phyloP scores from a whole-genome alignment of 2,329 filamentous ascomycete species.

The Alternaria brassicae region DNA sequence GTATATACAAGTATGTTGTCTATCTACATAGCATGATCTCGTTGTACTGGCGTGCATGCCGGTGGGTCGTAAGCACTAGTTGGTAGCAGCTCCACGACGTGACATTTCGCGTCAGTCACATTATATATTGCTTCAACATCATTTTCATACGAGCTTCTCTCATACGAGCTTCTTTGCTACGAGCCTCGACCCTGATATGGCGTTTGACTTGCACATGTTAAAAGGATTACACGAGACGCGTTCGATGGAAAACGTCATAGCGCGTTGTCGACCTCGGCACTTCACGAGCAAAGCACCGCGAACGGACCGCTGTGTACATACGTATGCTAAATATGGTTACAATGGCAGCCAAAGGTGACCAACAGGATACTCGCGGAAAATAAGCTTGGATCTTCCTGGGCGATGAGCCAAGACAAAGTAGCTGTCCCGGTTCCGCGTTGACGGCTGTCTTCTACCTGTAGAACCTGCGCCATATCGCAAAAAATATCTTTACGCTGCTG shows the following conservation, averaged over 20 bases:
- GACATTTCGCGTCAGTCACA: neutral
- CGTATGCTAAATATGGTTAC: neutral
- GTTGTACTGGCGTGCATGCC: neutral
- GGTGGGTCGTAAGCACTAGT: neutral
- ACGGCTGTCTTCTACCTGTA: conserved; percentile 3
- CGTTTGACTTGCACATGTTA: neutral
- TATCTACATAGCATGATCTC: neutral
- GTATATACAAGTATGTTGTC: neutral
- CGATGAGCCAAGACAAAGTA: neutral
- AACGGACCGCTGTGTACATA: conserved; percentile 1
- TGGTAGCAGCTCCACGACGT: neutral
- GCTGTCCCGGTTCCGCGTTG: neutral
- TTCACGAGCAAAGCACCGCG: neutral
- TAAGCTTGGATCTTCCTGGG: neutral
- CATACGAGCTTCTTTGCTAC: no score
- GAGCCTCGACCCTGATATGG: neutral
- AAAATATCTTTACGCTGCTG: neutral
- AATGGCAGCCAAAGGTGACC: neutral
- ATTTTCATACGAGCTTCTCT: no score
- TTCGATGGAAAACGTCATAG: neutral
- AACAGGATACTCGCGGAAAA: neutral
- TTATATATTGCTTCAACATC: neutral
- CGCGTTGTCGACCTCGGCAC: conserved; percentile 4
- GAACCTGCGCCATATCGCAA: conserved; percentile 9
- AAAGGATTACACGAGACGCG: neutral